Percentiles rank a stretch among this genome's conserved stretches.
phyloP scores from a whole-genome alignment of 352 stramenopile genomes.

The Aphanomyces stellatus region DNA sequence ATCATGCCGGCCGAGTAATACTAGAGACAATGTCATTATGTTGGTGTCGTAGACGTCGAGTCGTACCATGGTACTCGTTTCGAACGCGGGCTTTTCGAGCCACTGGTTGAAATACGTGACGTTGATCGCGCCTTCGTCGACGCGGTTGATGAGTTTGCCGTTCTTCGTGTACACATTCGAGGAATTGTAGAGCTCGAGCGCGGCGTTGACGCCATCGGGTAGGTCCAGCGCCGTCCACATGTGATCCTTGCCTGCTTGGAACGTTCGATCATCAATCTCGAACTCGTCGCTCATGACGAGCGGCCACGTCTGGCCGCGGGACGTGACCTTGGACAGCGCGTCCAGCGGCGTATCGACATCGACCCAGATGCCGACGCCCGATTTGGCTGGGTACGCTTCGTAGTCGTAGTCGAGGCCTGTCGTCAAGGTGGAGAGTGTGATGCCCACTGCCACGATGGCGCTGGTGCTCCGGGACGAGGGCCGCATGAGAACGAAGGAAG shows the following conservation, averaged over 20 bases:
- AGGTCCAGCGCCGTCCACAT: conserved; percentile 79
- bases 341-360: conserved; percentile 1
- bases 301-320: neutral
- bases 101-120: conserved; percentile 40
- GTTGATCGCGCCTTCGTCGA: conserved; percentile 2
- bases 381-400: neutral
- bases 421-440: no score
- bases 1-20: conserved; percentile 82
- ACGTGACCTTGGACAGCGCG: neutral
- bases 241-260: conserved; percentile 69
- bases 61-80: conserved; percentile 34
- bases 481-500: no score
- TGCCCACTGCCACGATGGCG: no score
- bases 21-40: conserved; percentile 25
- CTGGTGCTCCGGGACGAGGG: no score
- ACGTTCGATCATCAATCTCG: conserved; percentile 45
- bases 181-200: conserved; percentile 78
- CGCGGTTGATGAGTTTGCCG: conserved; percentile 1
- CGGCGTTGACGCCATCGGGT: conserved; percentile 67
- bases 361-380: conserved; percentile 7
- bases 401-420: neutral
- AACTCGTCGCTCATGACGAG: conserved; percentile 79
- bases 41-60: neutral
- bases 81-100: conserved; percentile 36
- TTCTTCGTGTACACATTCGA: conserved; percentile 25